Percentiles rank a stretch among this genome's conserved stretches.
These are phyloP conservation scores for Fusarium sambucinum DNA, from an alignment of 2,329 filamentous ascomycete species.

Conservation along the genomic window DNA sequence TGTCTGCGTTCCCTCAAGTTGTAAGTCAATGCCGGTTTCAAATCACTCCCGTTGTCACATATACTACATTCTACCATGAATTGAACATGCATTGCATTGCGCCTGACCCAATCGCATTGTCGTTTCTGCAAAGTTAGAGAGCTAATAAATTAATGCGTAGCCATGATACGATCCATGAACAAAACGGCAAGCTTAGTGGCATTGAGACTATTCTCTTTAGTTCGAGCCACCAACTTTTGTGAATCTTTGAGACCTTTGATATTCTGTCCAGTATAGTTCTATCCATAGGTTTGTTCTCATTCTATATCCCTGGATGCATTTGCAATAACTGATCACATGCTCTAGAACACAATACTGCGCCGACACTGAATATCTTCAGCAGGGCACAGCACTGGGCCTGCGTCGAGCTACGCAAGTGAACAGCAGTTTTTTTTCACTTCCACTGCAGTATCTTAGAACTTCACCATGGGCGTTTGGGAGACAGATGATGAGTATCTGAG, in stretches of 20 bases:
- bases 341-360: not conserved
- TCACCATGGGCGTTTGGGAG: constrained; percentile 68
- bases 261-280: not conserved
- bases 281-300: not conserved
- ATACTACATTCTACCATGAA: not conserved
- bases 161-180: constrained; percentile 13
- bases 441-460: not conserved
- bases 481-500: constrained; percentile 72
- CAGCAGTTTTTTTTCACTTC: not conserved
- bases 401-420: not conserved
- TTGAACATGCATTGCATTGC: not conserved
- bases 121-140: not conserved
- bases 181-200: constrained; percentile 14
- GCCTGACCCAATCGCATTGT: not conserved
- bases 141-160: constrained; percentile 19
- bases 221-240: constrained; percentile 5
- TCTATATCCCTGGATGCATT: not conserved
- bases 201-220: constrained; percentile 16
- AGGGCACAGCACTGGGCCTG: not conserved
- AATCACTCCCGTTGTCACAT: constrained; percentile 20
- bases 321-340: not conserved
- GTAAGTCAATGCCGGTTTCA: constrained; percentile 41
- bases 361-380: too few relatives aligned
- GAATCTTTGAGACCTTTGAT: not conserved
- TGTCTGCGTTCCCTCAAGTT: constrained; percentile 24